Evolutionary conservation across 345 rosid species (phyloP).

Genomic region (Brassica rapa): DNA sequence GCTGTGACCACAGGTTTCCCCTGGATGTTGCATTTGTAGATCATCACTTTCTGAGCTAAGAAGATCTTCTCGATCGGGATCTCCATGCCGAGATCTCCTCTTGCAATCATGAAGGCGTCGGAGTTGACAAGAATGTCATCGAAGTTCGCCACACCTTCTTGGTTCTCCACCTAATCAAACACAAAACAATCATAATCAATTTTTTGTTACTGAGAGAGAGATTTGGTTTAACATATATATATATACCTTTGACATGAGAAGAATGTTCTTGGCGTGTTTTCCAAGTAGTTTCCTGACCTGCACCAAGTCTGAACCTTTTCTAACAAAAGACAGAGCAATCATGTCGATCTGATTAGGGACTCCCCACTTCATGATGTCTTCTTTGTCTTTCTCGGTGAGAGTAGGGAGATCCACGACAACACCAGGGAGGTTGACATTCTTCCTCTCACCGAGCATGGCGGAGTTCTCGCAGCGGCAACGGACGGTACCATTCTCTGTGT

Average conservation of each 20-base stretch:
- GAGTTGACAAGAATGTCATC: constrained; percentile 86
- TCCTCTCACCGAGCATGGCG: constrained; percentile 95
- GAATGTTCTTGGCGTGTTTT: constrained; percentile 68
- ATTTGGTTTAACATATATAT: constrained; percentile 9
- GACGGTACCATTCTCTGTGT: constrained; percentile 68
- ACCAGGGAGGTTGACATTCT: constrained; percentile 97
- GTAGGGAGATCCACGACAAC: constrained; percentile 97
- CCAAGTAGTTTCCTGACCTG: constrained; percentile 88
- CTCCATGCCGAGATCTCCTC: constrained; percentile 99
- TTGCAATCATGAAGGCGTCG: constrained; percentile 97
- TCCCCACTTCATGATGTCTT: constrained; percentile 92
- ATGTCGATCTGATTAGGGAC: constrained; percentile 89
- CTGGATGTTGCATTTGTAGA: constrained; percentile 95
- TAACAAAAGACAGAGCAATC: constrained; percentile 95
- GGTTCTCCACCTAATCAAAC: constrained; percentile 78
- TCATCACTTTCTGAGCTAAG: constrained; percentile 96
- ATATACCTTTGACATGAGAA: constrained; percentile 95
- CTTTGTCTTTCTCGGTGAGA: constrained; percentile 93
- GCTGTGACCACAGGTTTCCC: constrained; percentile 95
- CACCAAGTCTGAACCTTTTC: constrained; percentile 92
- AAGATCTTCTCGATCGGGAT: constrained; percentile 97
- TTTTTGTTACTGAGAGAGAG: neutral
- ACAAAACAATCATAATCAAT: constrained; percentile 7
- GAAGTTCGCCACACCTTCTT: constrained; percentile 97
- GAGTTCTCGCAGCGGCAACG: constrained; percentile 84